phyloP scores from a whole-genome alignment of 129 eudicot genomes.

The Saussurea involucrata region DNA sequence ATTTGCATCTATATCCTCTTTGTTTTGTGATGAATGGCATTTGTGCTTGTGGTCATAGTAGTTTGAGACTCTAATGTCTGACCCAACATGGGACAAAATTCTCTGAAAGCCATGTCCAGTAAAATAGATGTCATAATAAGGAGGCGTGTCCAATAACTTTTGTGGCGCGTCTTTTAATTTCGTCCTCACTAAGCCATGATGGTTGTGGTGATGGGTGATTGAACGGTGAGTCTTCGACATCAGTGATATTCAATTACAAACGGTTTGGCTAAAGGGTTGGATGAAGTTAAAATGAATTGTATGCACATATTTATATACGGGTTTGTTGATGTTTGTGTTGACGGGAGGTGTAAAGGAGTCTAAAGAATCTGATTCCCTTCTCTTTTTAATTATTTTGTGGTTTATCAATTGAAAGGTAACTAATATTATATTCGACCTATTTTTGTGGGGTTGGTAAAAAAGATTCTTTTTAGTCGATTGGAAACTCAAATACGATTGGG shows the following conservation, averaged over 20 bases:
- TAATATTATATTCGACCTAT: neutral
- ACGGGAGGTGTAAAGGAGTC: neutral
- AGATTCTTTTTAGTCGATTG: neutral
- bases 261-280: neutral
- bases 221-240: slow-evolving; percentile 16
- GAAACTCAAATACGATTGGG: neutral
- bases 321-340: neutral
- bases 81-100: neutral
- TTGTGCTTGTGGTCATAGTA: slow-evolving; percentile 1
- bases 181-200: slow-evolving; percentile 1
- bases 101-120: slow-evolving; percentile 21
- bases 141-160: slow-evolving; percentile 34
- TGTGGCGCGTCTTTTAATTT: slow-evolving; percentile 19
- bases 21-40: neutral
- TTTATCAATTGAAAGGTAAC: neutral
- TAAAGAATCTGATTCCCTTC: neutral
- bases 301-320: neutral
- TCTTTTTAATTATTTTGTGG: neutral
- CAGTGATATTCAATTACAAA: neutral
- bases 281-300: neutral
- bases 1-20: slow-evolving; percentile 3
- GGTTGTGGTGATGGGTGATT: neutral
- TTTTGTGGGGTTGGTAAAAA: neutral
- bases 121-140: slow-evolving; percentile 26
- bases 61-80: slow-evolving; percentile 8